Conservation (phyloP, 2,329 filamentous ascomycete genomes). For the Penicillium janthinellum region DNA sequence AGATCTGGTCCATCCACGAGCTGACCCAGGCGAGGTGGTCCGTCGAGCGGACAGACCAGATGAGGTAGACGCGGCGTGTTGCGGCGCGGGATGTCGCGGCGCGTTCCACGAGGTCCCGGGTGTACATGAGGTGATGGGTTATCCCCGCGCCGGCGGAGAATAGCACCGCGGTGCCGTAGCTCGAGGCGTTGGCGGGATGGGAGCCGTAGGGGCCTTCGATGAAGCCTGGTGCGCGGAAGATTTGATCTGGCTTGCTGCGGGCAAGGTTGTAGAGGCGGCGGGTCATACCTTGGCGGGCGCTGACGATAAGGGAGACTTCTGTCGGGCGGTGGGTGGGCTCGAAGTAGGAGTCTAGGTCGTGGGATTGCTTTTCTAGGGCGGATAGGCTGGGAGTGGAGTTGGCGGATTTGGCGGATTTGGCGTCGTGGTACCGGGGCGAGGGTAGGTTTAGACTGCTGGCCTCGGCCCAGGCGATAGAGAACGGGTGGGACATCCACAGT, state of each 20-base stretch:
- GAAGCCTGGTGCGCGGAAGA: conserved; percentile 56
- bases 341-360: conserved; percentile 28
- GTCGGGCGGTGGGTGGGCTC: conserved; percentile 25
- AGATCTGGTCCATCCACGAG: conserved; percentile 66
- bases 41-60: conserved; percentile 64
- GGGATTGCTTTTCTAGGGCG: conserved; percentile 38
- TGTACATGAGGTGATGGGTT: conserved; percentile 64
- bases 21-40: conserved; percentile 66
- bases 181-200: conserved; percentile 57
- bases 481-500: conserved; percentile 53
- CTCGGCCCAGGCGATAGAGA: conserved; percentile 52
- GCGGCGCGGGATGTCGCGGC: conserved; percentile 56
- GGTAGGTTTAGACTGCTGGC: conserved; percentile 23
- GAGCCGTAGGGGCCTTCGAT: conserved; percentile 67
- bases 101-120: conserved; percentile 59
- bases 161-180: conserved; percentile 66
- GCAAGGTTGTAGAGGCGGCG: conserved; percentile 61
- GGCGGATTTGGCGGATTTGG: conserved; percentile 11
- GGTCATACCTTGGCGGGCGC: conserved; percentile 66
- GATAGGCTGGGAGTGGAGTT: conserved; percentile 22
- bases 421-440: conserved; percentile 18
- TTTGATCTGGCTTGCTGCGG: conserved; percentile 50
- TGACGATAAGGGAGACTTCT: conserved; percentile 59
- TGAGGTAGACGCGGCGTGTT: conserved; percentile 61
- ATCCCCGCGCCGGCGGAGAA: conserved; percentile 69